Percentiles rank a stretch among this genome's conserved stretches.
phyloP scores from a whole-genome alignment of 495 filamentous ascomycete species.

The Penicillium macrosclerotiorum region DNA sequence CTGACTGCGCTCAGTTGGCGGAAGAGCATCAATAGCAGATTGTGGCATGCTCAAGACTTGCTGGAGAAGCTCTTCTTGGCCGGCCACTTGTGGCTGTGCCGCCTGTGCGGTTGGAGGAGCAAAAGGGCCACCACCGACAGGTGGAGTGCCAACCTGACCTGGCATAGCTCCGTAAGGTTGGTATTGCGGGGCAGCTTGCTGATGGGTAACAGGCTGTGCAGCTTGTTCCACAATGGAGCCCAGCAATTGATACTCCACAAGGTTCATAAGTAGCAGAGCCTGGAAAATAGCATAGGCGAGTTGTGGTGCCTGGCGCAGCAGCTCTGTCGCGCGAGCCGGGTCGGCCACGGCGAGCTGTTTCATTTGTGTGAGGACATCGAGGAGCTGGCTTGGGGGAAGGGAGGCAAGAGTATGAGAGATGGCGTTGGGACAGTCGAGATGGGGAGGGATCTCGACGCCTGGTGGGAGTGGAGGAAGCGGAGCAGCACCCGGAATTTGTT shows the following conservation, averaged over 20 bases:
- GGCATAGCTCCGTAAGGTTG: conserved; percentile 36
- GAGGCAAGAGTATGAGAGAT: conserved; percentile 86
- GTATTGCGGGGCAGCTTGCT: conserved; percentile 34
- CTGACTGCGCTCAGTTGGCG: conserved; percentile 69
- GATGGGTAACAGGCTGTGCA: conserved; percentile 34
- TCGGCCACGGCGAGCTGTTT: conserved; percentile 80
- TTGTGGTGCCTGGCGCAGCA: conserved; percentile 87
- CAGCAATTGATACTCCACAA: conserved; percentile 70
- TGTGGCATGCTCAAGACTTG: conserved; percentile 75
- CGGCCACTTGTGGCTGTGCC: conserved; percentile 43
- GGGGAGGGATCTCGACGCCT: conserved; percentile 76
- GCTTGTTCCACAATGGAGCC: conserved; percentile 57
- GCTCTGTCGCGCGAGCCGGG: conserved; percentile 79
- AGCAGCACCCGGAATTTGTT: conserved; percentile 29
- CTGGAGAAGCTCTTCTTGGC: conserved; percentile 66
- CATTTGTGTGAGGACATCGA: conserved; percentile 94
- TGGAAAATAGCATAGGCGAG: conserved; percentile 96
- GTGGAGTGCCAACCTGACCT: conserved; percentile 53
- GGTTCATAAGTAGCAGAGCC: conserved; percentile 84
- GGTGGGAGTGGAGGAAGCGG: conserved; percentile 76
- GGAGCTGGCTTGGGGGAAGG: conserved; percentile 81
- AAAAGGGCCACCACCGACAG: conserved; percentile 57
- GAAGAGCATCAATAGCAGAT: conserved; percentile 70
- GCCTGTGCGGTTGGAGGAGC: conserved; percentile 45
- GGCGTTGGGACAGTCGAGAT: conserved; percentile 80